These are phyloP conservation scores for Dentipellis fragilis DNA, from an alignment of 768 basidiomycete genomes.

Conservation along the genomic window DNA sequence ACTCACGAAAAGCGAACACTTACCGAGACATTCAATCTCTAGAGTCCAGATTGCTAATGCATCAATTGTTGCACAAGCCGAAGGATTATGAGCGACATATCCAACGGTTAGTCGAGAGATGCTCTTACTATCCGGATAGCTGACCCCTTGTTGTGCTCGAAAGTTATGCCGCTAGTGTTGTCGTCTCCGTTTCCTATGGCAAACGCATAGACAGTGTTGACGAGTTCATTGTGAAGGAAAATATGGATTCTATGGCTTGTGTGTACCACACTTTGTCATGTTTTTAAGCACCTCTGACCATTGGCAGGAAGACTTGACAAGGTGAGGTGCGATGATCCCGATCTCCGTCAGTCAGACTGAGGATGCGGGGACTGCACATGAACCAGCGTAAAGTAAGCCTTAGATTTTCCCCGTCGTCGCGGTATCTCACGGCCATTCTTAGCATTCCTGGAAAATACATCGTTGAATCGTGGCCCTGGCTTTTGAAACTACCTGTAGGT, in stretches of 20 bases:
- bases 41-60: slow-evolving; percentile 34
- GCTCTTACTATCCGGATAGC: too few relatives aligned
- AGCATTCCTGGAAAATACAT: slow-evolving; percentile 41
- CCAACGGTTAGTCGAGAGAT: slow-evolving; percentile 22
- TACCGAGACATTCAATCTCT: slow-evolving; percentile 38
- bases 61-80: slow-evolving; percentile 31
- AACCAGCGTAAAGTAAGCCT: too few relatives aligned
- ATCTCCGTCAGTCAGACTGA: too few relatives aligned
- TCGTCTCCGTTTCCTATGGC: slow-evolving; percentile 34
- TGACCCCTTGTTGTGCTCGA: too few relatives aligned
- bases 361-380: too few relatives aligned
- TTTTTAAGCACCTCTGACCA: background rate
- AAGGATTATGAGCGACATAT: slow-evolving; percentile 30
- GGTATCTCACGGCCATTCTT: background rate
- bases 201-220: slow-evolving; percentile 32
- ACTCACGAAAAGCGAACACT: slow-evolving; percentile 29
- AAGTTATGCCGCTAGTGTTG: slow-evolving; percentile 36
- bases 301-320: too few relatives aligned
- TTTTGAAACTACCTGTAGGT: slow-evolving; percentile 33
- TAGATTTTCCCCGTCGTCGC: too few relatives aligned
- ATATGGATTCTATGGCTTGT: slow-evolving; percentile 35
- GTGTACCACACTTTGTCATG: slow-evolving; percentile 7
- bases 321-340: too few relatives aligned
- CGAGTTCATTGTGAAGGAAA: slow-evolving; percentile 39
- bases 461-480: slow-evolving; percentile 38